Base-by-base conservation (phyloP, 2,329 filamentous ascomycete species). In the Arthrobotrys sinensis region DNA sequence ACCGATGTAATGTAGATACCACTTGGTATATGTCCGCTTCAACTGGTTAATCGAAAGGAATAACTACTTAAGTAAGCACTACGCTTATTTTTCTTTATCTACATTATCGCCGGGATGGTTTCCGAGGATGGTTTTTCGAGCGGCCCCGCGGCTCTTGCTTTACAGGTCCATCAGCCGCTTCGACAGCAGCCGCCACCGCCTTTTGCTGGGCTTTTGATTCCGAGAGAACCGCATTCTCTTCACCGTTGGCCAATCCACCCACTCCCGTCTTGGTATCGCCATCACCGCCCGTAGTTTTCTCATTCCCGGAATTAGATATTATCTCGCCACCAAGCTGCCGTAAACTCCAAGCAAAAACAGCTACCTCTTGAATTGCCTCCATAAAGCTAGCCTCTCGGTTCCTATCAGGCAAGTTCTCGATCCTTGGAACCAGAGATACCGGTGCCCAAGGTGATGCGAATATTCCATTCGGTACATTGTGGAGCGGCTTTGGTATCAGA, bases 281-380 rank as follows among this genome's bases (percentile, higher is more conserved):
- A 14, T 32, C 21, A 4, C 12, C 12, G 24, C 16, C 32, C 24
- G 16, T 24, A 21, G 45, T 6, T n/a, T 28, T 46, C n/a, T 70
- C 65, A 12, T 14, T 50, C n/a, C 68, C 64, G 1, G 40, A 3
- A 36, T 46, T 64, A 12, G 32, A 16, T 36, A 75, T 63, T 8
- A 75, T 66, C 40, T 79, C 76, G 6, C 76, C 76, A 5, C 76
- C 76, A 21, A 79, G 76, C 34, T 73, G 70, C 32, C 70, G 76
- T 10, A 95, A 85, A 1, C 91, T 91, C 93, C 93, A 96, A 8
- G 93, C 93, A 83, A 96, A 96, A n/a, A 96, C 91, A 0, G 92
- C 93, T 57, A 94, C 91, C 67, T 96, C 93, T 71, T 92, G 90
- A 80, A 96, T 96, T 1, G 91, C 91, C 68, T 88, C 87, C 91